A percentile compares a stretch with the other conserved stretches of the same genome.
Evolutionary conservation across 2,329 filamentous ascomycete genomes (phyloP).

Genomic region (Aureobasidium sp.): DNA sequence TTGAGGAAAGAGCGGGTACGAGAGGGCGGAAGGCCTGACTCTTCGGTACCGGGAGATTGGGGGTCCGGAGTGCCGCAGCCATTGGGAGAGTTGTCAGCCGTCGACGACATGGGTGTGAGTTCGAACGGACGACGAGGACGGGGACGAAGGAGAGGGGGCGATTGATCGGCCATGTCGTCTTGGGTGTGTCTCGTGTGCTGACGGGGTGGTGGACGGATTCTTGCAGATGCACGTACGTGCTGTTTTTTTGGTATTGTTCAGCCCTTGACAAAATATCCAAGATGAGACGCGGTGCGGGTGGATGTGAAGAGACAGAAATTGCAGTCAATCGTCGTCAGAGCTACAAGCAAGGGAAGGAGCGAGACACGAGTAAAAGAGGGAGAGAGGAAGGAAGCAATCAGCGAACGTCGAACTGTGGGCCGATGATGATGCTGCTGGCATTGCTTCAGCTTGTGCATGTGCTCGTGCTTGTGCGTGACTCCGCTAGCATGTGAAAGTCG

Average conservation of each 20-base stretch:
- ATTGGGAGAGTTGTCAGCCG: constrained; percentile 25
- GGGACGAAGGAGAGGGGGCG: constrained; percentile 45
- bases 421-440: constrained; percentile 7
- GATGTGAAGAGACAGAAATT: not conserved
- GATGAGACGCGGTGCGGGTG: not conserved
- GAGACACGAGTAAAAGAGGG: not conserved
- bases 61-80: constrained; percentile 21
- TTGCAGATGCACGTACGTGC: not conserved
- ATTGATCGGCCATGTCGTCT: constrained; percentile 11
- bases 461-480: not conserved
- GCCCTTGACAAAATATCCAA: not conserved
- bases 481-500: constrained; percentile 1
- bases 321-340: not conserved
- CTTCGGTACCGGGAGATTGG: constrained; percentile 19
- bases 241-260: constrained; percentile 1
- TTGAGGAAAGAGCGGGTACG: constrained; percentile 76
- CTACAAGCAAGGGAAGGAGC: not conserved
- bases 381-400: not conserved
- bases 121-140: constrained; percentile 67
- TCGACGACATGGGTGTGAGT: constrained; percentile 43
- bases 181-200: not conserved
- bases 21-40: constrained; percentile 39
- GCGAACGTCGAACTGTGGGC: not conserved
- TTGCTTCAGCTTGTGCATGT: not conserved
- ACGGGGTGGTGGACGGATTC: not conserved